These are phyloP conservation scores for Pseudofabraea citricarpa DNA, from an alignment of 2,329 filamentous ascomycete genomes.

Conservation along the genomic window DNA sequence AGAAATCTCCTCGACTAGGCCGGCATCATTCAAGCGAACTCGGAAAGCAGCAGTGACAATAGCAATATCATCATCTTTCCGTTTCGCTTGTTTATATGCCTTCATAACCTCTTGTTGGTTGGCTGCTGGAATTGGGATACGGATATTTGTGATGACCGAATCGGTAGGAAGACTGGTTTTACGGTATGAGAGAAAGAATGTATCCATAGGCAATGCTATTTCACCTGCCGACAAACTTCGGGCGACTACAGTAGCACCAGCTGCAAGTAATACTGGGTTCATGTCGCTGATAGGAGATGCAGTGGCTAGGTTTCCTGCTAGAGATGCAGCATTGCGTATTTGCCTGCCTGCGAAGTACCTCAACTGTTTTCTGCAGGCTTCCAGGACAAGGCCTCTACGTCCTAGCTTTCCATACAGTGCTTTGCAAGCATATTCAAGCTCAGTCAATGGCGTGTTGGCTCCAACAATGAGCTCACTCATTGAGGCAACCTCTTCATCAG, in stretches of 20 bases:
- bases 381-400: slow-evolving; percentile 47
- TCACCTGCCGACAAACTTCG: slow-evolving; percentile 37
- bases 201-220: slow-evolving; percentile 65
- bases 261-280: slow-evolving; percentile 89
- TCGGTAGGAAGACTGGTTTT: slow-evolving; percentile 76
- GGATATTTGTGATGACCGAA: slow-evolving; percentile 76
- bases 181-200: slow-evolving; percentile 88
- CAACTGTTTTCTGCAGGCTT: slow-evolving; percentile 75
- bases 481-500: slow-evolving; percentile 57
- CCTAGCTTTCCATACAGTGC: slow-evolving; percentile 39
- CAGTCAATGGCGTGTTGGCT: slow-evolving; percentile 84
- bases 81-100: slow-evolving; percentile 91
- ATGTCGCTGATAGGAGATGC: slow-evolving; percentile 95
- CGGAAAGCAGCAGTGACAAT: slow-evolving; percentile 87
- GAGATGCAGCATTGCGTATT: slow-evolving; percentile 96
- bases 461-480: slow-evolving; percentile 49
- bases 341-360: slow-evolving; percentile 93
- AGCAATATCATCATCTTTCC: slow-evolving; percentile 95
- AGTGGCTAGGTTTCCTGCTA: slow-evolving; percentile 88
- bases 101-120: slow-evolving; percentile 75
- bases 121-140: slow-evolving; percentile 66
- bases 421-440: slow-evolving; percentile 62
- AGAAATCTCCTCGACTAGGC: slow-evolving; percentile 67
- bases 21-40: slow-evolving; percentile 62
- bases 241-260: slow-evolving; percentile 75